Evolutionary conservation across 768 basidiomycete genomes (phyloP), one percentile per base, ranked within the genome.

Genomic region (Podaxis pistillaris): DNA sequence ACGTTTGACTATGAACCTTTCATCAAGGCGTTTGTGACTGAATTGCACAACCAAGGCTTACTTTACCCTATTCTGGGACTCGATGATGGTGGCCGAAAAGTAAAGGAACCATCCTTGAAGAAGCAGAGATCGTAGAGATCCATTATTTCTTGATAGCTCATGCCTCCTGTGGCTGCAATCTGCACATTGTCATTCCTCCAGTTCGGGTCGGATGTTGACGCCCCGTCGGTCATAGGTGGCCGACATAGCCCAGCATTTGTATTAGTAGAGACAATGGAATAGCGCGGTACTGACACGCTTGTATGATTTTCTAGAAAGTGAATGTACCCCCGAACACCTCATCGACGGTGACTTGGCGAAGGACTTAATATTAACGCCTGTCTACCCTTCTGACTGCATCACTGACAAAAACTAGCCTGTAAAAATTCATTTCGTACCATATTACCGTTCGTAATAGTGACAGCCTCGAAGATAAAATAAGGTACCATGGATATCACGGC

Each of bases 1-100:
- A 86, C 85, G 9, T 83, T 81, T 65, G 85, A 88, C 71, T 88
- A 87, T 65, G 85, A 86, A 67, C 85, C 84, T 0, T 87, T 88
- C 71, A 72, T 86, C 33, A 72, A 71, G n/a, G 76, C 73, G 38
- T 86, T 82, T 63, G 64, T 84, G 7, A 71, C 66, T 13, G 68
- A 71, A 1, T 63, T 86, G 65, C 78, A 84, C 44, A 62, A 72
- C 1, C 83, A 84, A 63, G 84, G 83, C 0, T 63, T 83, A 19
- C 69, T 87, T 30, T 75, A 80, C 41, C 66, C 76, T 1, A 67
- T 82, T 19, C 74, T 86, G 2, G 76, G 76, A 57, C 67, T 74
- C 8, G 76, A 78, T 46, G 71, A 73, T 12, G 68, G 75, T 22
- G 76, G 73, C 15, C 71, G 69, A 46, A 74, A 71, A 66, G 72